phyloP scores from a whole-genome alignment of 257 asterid genomes.

The Coffea eugenioides region DNA sequence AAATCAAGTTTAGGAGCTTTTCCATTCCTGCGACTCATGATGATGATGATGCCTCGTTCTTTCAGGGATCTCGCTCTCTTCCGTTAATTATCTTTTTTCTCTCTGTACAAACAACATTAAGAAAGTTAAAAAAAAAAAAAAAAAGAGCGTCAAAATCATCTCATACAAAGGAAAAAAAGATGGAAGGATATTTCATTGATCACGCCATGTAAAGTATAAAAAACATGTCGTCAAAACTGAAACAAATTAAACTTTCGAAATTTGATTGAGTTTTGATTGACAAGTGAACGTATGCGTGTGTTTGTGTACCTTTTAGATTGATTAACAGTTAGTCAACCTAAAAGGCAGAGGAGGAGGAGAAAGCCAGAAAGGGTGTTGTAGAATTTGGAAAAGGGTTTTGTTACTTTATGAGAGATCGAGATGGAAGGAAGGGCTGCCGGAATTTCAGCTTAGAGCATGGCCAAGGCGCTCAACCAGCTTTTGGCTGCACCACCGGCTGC shows the following conservation, averaged over 20 bases:
- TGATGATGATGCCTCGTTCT: background rate
- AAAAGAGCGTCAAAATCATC: background rate
- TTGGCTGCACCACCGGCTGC: background rate
- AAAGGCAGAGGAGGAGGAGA: background rate
- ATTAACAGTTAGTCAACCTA: background rate
- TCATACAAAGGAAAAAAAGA: too few relatives aligned
- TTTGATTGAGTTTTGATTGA: background rate
- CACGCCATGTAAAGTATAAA: background rate
- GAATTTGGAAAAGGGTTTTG: background rate
- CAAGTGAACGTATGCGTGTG: background rate
- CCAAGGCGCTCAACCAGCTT: background rate
- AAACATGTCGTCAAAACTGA: background rate
- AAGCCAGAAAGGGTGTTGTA: background rate
- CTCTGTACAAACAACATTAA: background rate
- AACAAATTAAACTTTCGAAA: background rate
- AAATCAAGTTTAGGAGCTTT: constrained; percentile 38
- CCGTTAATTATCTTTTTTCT: background rate
- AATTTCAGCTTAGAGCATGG: background rate
- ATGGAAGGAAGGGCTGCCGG: background rate
- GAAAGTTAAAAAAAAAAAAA: background rate
- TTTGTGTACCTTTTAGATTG: constrained; percentile 4
- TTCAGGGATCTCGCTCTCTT: background rate
- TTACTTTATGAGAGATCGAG: too few relatives aligned
- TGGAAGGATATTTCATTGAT: background rate
- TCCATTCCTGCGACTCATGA: constrained; percentile 47